Conservation (phyloP, 495 filamentous ascomycete species). For the Talaromyces stipitatus region DNA sequence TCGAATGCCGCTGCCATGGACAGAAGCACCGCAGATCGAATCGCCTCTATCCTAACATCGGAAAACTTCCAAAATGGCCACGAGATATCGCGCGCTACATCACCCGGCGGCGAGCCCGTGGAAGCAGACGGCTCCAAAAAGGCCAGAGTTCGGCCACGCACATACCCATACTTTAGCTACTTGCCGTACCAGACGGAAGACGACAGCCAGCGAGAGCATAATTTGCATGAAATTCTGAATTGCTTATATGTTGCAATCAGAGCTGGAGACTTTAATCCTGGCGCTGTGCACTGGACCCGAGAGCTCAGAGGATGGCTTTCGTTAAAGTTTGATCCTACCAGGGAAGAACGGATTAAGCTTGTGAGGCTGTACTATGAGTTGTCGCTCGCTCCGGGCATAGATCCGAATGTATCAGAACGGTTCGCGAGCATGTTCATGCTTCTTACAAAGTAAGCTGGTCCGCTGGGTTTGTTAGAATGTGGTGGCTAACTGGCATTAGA, state of each 20-base stretch:
- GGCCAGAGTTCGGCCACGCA: slow-evolving; percentile 73
- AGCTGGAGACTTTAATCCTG: slow-evolving; percentile 88
- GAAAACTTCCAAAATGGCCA: slow-evolving; percentile 41
- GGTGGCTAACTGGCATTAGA: slow-evolving; percentile 41
- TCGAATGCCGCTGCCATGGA: slow-evolving; percentile 29
- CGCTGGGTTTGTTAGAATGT: not conserved
- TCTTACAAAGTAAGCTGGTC: slow-evolving; percentile 67
- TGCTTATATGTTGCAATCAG: slow-evolving; percentile 87
- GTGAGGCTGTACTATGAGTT: slow-evolving; percentile 93
- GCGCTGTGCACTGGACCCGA: slow-evolving; percentile 93
- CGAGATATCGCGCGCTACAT: slow-evolving; percentile 56
- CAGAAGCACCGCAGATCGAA: slow-evolving; percentile 21
- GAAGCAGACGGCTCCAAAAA: slow-evolving; percentile 45
- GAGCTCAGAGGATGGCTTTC: slow-evolving; percentile 92
- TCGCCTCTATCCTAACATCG: slow-evolving; percentile 29
- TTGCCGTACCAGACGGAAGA: slow-evolving; percentile 84
- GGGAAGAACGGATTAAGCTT: slow-evolving; percentile 71
- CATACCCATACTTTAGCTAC: slow-evolving; percentile 83
- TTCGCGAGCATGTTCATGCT: slow-evolving; percentile 96
- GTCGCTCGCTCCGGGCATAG: slow-evolving; percentile 81
- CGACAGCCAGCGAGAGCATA: slow-evolving; percentile 60
- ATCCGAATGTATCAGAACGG: slow-evolving; percentile 70
- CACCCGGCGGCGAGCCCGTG: slow-evolving; percentile 55
- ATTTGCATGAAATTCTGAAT: slow-evolving; percentile 77
- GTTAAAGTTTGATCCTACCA: slow-evolving; percentile 92